Conservation (phyloP, 768 basidiomycete species). For the Clavaria fumosa region DNA sequence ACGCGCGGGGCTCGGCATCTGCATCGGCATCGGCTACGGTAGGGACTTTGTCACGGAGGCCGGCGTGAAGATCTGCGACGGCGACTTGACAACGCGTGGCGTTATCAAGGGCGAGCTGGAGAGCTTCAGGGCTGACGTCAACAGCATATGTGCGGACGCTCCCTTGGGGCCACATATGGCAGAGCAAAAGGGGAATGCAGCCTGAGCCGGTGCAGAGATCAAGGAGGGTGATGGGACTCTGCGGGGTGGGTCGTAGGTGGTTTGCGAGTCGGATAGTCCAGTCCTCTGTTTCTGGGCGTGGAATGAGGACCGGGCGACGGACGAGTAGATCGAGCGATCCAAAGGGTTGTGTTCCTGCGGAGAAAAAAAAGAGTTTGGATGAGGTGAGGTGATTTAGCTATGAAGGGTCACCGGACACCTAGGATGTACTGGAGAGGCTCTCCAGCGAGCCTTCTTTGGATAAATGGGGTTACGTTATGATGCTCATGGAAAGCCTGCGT, state of each 20-base stretch:
- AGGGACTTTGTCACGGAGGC: too few species aligned
- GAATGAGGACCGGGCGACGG: slow-evolving; percentile 77
- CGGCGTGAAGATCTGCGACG: slow-evolving; percentile 12
- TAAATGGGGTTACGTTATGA: too few species aligned
- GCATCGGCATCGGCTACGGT: too few species aligned
- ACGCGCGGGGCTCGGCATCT: too few species aligned
- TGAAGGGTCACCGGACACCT: slow-evolving; percentile 30
- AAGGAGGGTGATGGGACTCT: slow-evolving; percentile 33
- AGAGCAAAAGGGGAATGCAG: slow-evolving; percentile 80
- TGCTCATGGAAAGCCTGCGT: too few species aligned
- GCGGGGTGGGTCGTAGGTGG: slow-evolving; percentile 22
- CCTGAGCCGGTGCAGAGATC: slow-evolving; percentile 92
- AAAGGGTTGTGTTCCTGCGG: slow-evolving; percentile 69
- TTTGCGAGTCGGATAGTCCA: slow-evolving; percentile 54
- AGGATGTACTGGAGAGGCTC: slow-evolving; percentile 89
- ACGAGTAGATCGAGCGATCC: slow-evolving; percentile 62
- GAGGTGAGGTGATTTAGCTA: slow-evolving; percentile 8
- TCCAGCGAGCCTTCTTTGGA: slow-evolving; percentile 43
- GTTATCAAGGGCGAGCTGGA: slow-evolving; percentile 34
- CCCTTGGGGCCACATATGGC: slow-evolving; percentile 43
- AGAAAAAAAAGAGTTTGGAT: slow-evolving; percentile 9
- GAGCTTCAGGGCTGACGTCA: slow-evolving; percentile 52
- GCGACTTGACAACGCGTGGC: slow-evolving; percentile 27
- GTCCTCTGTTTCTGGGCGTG: slow-evolving; percentile 88
- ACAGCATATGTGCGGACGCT: slow-evolving; percentile 43